These are phyloP conservation scores for Thinopyrum elongatum DNA, from an alignment of 176 grass and related monocot genomes.

Conservation along the genomic window DNA sequence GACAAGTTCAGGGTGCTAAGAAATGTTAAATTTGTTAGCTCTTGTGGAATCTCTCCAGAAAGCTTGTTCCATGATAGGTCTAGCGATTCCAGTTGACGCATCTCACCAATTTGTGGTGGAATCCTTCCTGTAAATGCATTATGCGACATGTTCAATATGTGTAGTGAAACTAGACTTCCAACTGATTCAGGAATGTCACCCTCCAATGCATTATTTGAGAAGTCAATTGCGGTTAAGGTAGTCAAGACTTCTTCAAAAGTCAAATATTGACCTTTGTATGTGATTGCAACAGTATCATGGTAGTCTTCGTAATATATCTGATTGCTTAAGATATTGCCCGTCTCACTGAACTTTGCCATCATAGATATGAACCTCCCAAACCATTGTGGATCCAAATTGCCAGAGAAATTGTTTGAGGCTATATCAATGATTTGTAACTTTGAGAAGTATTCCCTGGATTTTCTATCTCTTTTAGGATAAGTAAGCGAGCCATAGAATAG, in stretches of 20 bases:
- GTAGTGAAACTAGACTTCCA: background rate
- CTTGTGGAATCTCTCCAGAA: background rate
- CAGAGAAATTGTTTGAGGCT: slow-evolving; percentile 31
- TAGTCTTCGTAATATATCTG: background rate
- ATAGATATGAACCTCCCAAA: background rate
- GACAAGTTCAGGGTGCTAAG: background rate
- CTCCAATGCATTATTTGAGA: background rate
- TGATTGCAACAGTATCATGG: background rate
- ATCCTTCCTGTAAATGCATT: background rate
- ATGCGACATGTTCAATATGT: background rate
- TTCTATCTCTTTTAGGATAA: background rate
- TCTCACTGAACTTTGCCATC: background rate
- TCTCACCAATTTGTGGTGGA: background rate
- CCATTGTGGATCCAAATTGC: background rate
- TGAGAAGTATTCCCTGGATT: background rate
- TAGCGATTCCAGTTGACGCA: background rate
- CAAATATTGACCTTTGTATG: background rate
- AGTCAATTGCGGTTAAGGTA: background rate
- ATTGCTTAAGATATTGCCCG: background rate
- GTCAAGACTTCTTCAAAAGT: background rate
- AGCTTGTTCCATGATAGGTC: background rate
- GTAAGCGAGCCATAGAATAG: slow-evolving; percentile 17
- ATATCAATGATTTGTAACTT: slow-evolving; percentile 36
- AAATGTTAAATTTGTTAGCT: background rate
- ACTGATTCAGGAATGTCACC: background rate